Evolutionary conservation across 2,329 filamentous ascomycete genomes (phyloP).

Genomic region (Phaeoacremonium minimum): DNA sequence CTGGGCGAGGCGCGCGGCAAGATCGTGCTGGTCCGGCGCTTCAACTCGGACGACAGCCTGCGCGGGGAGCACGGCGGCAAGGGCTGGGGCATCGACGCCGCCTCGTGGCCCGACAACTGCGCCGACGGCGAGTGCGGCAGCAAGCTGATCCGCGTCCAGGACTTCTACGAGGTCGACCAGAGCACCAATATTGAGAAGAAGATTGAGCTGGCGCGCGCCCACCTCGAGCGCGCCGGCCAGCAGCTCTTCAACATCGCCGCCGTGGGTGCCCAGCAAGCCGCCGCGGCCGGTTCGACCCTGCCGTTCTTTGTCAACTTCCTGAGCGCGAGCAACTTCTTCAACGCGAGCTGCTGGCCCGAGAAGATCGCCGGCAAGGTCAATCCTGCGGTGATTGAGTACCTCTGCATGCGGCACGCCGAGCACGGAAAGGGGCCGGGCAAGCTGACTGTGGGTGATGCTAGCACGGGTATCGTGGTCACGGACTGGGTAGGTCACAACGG

Average conservation of each 20-base stretch:
- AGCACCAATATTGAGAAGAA: conserved; percentile 75
- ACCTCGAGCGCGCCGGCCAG: conserved; percentile 69
- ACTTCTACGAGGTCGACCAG: conserved; percentile 86
- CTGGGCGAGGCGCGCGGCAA: conserved; percentile 77
- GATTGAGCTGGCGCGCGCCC: conserved; percentile 66
- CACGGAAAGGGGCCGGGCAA: conserved; percentile 43
- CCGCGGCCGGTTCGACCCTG: conserved; percentile 19
- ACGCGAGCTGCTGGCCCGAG: conserved; percentile 87
- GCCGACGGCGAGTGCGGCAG: conserved; percentile 66
- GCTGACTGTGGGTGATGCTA: conserved; percentile 61
- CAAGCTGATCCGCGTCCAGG: conserved; percentile 80
- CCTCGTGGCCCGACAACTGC: conserved; percentile 83
- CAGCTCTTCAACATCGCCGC: conserved; percentile 39
- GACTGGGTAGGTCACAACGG: conserved; percentile 87
- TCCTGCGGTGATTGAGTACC: conserved; percentile 63
- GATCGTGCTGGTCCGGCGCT: conserved; percentile 80
- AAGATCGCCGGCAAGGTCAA: conserved; percentile 85
- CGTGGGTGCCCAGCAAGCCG: conserved; percentile 10
- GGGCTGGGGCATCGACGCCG: conserved; percentile 58
- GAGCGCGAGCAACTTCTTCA: conserved; percentile 92
- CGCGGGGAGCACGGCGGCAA: conserved; percentile 42
- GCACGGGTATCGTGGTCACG: conserved; percentile 83
- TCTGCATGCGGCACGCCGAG: conserved; percentile 54
- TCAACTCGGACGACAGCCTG: conserved; percentile 57
- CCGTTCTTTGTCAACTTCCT: conserved; percentile 90